Evolutionary conservation across 192 early-diverging fungal genomes (phyloP), one percentile per base, ranked within the genome.

Genomic region (Spizellomyces sp.): DNA sequence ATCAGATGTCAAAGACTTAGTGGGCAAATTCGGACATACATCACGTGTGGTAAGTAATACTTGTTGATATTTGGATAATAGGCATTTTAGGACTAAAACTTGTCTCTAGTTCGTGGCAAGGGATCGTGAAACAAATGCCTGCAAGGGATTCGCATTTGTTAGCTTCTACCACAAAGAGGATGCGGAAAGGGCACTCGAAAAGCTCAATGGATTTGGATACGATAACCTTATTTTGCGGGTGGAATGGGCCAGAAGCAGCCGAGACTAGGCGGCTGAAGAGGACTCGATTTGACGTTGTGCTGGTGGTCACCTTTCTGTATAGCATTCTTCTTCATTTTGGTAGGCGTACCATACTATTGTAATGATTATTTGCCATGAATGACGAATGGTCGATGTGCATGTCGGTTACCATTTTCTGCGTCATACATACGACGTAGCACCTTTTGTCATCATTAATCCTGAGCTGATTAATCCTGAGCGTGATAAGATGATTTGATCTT

Each of bases 61-160:
- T 36, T 58, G 14, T 27, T 47, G 15, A 42, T 15, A 36, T 61
- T 36, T 17, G 5, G 0, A 61, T 41, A 61, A 12, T 54, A 19
- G 14, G 50, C 50, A 19, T 54, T 54, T 54, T 19, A 12, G 17
- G 50, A 4, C 50, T 54, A 54, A 54, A 12, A 46, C 57, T 36
- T 7, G 21, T 52, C 8, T 7, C 10, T 50, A 82, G 81, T 96
- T 91, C 77, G 86, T 97, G 59, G 91, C 94, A 8, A 88, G 88
- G 62, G 93, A 96, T 84, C 88, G 90, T 58, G 89, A 92, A 50
- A 94, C 91, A 21, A 87, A 88, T 69, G 70, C 81, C 19, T 96
- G 95, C 91, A 95, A 94, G 80, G 97, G 97, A 45, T 98, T 93
- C 70, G 97, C 95, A 27, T 99, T 97, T 78, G 92, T 99, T 44